phyloP scores from a whole-genome alignment of 2,329 filamentous ascomycete genomes.

The Claviceps citrina region DNA sequence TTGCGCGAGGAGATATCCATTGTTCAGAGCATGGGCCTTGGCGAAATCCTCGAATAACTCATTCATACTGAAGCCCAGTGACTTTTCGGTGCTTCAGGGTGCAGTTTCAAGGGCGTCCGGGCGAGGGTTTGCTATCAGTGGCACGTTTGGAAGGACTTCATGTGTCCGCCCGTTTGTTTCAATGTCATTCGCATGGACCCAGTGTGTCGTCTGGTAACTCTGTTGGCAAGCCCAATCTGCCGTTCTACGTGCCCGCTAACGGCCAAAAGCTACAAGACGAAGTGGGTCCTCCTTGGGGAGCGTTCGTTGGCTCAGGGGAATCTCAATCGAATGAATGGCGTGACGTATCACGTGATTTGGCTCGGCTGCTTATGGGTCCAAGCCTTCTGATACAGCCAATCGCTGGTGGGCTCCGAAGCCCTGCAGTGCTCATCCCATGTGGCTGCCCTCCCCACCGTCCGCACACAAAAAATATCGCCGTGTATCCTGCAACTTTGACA shows the following conservation, averaged over 20 bases:
- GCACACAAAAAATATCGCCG: constrained; percentile 28
- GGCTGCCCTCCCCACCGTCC: constrained; percentile 26
- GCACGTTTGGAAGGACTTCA: not conserved
- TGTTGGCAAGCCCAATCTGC: too few species aligned
- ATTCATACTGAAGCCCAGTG: constrained; percentile 41
- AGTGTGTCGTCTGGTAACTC: not conserved
- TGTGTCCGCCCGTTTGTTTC: too few species aligned
- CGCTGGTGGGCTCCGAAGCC: constrained; percentile 21
- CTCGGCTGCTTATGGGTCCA: not conserved
- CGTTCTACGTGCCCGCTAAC: too few species aligned
- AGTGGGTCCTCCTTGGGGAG: too few species aligned
- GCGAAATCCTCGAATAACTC: constrained; percentile 59
- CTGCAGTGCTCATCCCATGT: constrained; percentile 19
- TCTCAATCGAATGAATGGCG: too few species aligned
- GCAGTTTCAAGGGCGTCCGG: not conserved
- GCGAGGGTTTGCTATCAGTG: not conserved
- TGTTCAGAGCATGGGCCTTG: constrained; percentile 44
- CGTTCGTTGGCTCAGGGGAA: not conserved
- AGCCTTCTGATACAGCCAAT: constrained; percentile 15
- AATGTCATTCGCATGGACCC: not conserved
- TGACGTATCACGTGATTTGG: constrained; percentile 5
- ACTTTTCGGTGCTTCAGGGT: not conserved
- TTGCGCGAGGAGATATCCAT: constrained; percentile 59
- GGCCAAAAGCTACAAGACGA: too few species aligned
- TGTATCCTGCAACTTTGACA: constrained; percentile 22